Evolutionary conservation across 2,329 filamentous ascomycete species (phyloP), one percentile per base, ranked within the genome.

Genomic region (Aspergillus viridinutans): DNA sequence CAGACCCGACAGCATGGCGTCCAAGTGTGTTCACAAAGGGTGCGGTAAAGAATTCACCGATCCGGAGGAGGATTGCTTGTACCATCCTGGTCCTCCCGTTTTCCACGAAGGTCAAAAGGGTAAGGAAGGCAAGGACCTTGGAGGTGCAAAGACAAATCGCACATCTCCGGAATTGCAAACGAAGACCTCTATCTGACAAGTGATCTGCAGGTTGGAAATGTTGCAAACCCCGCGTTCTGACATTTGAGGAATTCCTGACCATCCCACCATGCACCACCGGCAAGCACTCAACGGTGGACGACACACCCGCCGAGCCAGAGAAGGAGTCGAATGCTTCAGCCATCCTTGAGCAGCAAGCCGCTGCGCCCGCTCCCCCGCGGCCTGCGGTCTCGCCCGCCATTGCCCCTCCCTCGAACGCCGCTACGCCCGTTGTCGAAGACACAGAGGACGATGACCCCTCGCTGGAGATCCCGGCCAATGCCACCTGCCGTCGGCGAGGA

Each of bases 61-160:
- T 74, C 77, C 87, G 9, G 85, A 90, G 45, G 93, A 96, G 74
- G 83, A 87, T 65, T 99, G 94, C 78, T 79, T 85, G 66, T 97
- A 97, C 79, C 94, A 99, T 77, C 91, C 93, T 47, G 92, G 92
- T 56, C 90, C 92, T 62, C 94, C 94, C 49, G 83, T 94, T 72
- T 99, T 99, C 75, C 94, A 97, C 74, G 94, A 99, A 79, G 94
- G 94, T 60, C 93, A 97, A 78, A 97, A 99, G 86, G 94, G 93
- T 96, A 80, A 72, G 78, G 71, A 38, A 53, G 35, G 28, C n/a
- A 52, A 58, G 61, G 60, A 65, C 67, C 67, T 67, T 71, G 66
- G 58, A 58, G 68, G 61, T 58, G 55, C 55, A 28, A 58, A 50
- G 29, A 57, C 60, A 57, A 2, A 17, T 35, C 12, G 12, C 12